phyloP scores from a whole-genome alignment of 2,329 filamentous ascomycete species.

The Neofusicoccum sp. region DNA sequence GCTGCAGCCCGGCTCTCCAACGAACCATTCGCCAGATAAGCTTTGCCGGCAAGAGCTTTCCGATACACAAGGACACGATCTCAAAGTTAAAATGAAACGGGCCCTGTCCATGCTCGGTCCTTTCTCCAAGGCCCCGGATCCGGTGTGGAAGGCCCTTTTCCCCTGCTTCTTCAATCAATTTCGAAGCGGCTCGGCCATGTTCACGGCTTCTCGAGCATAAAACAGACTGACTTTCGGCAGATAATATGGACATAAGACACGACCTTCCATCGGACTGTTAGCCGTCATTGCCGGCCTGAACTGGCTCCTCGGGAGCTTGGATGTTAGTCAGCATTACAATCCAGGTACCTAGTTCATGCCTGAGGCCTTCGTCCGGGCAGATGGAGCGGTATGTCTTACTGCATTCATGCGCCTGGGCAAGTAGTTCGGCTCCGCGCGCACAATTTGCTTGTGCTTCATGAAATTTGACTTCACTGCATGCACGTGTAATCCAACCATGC shows the following conservation, averaged over 20 bases:
- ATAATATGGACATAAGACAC: background rate
- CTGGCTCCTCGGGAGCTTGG: background rate
- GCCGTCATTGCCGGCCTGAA: background rate
- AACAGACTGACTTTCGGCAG: background rate
- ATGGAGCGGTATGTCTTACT: too few relatives aligned
- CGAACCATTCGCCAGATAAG: background rate
- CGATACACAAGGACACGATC: constrained; percentile 6
- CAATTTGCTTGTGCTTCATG: too few relatives aligned
- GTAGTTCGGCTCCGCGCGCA: too few relatives aligned
- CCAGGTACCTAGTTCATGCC: background rate
- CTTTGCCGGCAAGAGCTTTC: constrained; percentile 1
- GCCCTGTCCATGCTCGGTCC: background rate
- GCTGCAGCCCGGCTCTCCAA: background rate
- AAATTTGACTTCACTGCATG: too few relatives aligned
- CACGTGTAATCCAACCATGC: too few relatives aligned
- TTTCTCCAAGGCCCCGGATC: background rate
- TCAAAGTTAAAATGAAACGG: background rate
- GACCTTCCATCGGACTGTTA: background rate
- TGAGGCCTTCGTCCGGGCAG: background rate
- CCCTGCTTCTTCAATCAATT: background rate
- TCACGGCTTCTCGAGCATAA: background rate
- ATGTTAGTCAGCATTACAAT: too few relatives aligned
- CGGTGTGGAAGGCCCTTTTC: constrained; percentile 2
- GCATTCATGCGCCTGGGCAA: too few relatives aligned
- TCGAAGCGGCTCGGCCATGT: background rate